Base-by-base conservation (phyloP, 1,139 yeast species). In the Magnusiomyces starmeri region DNA sequence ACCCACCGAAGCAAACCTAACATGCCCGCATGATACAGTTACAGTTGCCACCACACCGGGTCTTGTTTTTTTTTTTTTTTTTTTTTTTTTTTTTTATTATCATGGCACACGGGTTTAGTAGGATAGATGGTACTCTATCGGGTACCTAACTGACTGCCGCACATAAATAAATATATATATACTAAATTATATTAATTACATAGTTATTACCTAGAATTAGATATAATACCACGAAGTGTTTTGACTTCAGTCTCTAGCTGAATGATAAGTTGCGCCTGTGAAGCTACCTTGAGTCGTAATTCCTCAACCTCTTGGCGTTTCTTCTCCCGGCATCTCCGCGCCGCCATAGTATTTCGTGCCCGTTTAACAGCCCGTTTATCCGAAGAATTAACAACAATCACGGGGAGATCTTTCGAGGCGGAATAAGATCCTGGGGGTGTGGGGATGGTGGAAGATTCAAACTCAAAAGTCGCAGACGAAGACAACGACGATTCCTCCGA, bases 311-410 rank as follows among this genome's bases (percentile, higher is more conserved):
- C 79, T 68, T 85, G 88, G 81, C 85, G 82, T 72, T 89, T 88
- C 70, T 96, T 82, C 42, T 96, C 96, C 62, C 97, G 78, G 44
- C 97, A 88, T 66, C 97, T 79, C 70, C 97, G 82, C 16, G 97
- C 97, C 56, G 97, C 97, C 68, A 89, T 96, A 24, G 97, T 90
- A 75, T 90, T 90, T 69, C 90, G 82, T 42, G 97, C 97, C 64
- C 98, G 82, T 69, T 90, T 87, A 63, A 85, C 66, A 50, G 88
- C 79, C 54, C 77, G 78, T 18, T 85, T 81, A 69, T 89, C 96
- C 51, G 67, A 69, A 27, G 77, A 71, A 47, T 75, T 73, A 49
- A 75, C 75, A 50, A 80, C 72, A 53, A 73, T 72, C 53, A 83
- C 75, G 16, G 94, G 94, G 54, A 78, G 75, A 65, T 85, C 24